These are phyloP conservation scores for Boletus bicolor DNA, from an alignment of 768 basidiomycete species.

Conservation along the genomic window DNA sequence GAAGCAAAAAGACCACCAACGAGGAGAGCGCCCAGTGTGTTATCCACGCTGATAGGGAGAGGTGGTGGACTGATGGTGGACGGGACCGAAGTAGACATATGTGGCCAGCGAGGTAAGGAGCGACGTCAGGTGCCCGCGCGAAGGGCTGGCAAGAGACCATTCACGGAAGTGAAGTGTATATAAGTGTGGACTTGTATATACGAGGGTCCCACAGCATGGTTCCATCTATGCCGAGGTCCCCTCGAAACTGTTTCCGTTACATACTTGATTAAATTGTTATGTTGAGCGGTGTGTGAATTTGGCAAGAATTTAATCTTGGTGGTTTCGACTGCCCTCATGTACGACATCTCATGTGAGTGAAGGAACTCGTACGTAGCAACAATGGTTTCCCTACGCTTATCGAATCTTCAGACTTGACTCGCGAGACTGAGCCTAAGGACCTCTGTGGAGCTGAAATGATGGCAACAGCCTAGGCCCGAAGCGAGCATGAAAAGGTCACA, in stretches of 20 bases:
- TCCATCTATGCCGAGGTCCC: background rate
- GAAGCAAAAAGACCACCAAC: conserved; percentile 52
- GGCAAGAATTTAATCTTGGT: background rate
- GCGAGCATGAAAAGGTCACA: background rate
- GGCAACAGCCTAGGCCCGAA: background rate
- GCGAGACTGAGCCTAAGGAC: background rate
- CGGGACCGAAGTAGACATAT: conserved; percentile 8
- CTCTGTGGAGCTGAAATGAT: background rate
- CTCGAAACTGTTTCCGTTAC: background rate
- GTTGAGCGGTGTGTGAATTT: background rate
- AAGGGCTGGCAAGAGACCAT: background rate
- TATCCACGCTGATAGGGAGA: conserved; percentile 35
- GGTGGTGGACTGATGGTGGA: background rate
- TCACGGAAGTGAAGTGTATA: background rate
- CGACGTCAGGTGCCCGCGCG: background rate
- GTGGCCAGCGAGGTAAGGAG: background rate
- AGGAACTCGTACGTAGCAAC: background rate
- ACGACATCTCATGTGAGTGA: background rate
- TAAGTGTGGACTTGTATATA: background rate
- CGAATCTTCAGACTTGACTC: background rate
- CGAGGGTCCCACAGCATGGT: background rate
- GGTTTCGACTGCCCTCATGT: background rate
- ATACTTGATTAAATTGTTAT: background rate
- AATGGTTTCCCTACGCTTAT: background rate
- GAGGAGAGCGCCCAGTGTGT: conserved; percentile 54